Percentiles rank a stretch among this genome's conserved stretches.
Evolutionary conservation across 495 filamentous ascomycete species (phyloP).

Genomic region (Pyronema omphalodes): DNA sequence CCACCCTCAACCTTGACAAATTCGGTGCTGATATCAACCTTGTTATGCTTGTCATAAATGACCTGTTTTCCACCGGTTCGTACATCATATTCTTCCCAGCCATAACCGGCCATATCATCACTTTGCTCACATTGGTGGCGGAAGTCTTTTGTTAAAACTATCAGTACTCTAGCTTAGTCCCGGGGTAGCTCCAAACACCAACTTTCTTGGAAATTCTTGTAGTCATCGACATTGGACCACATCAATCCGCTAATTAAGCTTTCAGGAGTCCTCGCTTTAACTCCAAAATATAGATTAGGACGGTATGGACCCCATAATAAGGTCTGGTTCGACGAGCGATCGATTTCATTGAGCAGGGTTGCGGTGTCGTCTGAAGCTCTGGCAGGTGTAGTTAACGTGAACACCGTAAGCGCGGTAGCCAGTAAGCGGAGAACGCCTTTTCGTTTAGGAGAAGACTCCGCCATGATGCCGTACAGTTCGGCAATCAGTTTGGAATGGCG

Average conservation of each 20-base stretch:
- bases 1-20: constrained; percentile 90
- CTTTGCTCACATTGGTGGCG: constrained; percentile 92
- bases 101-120: constrained; percentile 87
- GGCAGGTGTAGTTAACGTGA: background rate
- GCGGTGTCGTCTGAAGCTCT: background rate
- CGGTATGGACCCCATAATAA: constrained; percentile 93
- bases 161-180: constrained; percentile 7
- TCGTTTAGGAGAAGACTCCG: background rate
- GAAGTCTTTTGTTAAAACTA: constrained; percentile 38
- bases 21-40: constrained; percentile 71
- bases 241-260: constrained; percentile 69
- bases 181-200: constrained; percentile 25
- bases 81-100: constrained; percentile 92
- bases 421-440: background rate
- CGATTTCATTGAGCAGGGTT: constrained; percentile 20
- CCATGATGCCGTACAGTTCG: background rate
- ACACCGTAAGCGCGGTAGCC: background rate
- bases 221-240: constrained; percentile 80
- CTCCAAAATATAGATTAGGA: constrained; percentile 89
- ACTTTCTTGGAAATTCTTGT: constrained; percentile 60
- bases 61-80: constrained; percentile 71
- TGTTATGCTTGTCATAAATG: constrained; percentile 74
- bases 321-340: constrained; percentile 54
- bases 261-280: constrained; percentile 71
- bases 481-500: background rate